Evolutionary conservation across 139 green algal genomes (phyloP).

Genomic region (Eudorina sp.): DNA sequence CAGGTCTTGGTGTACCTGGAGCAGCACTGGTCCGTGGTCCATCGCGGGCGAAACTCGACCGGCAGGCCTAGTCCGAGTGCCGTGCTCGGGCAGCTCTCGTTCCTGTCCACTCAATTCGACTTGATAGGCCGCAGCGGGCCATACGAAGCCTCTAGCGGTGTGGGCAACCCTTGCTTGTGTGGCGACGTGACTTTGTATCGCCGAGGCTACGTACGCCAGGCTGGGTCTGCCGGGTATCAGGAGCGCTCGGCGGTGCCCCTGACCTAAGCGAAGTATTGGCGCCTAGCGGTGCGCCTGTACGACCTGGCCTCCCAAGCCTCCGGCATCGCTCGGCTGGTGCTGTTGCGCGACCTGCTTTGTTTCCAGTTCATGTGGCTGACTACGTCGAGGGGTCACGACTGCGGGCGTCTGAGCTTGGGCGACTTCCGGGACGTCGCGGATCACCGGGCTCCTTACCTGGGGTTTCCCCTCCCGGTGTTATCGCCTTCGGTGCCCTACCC

Average conservation of each 20-base stretch:
- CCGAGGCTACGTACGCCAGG: background rate
- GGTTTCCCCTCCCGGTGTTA: too few species aligned
- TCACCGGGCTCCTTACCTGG: background rate
- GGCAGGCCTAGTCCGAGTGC: background rate
- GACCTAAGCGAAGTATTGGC: background rate
- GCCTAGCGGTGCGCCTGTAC: background rate
- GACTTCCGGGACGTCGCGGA: background rate
- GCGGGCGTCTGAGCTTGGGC: background rate
- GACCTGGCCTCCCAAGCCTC: background rate
- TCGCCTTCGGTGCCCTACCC: background rate
- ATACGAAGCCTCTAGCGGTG: background rate
- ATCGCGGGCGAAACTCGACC: background rate
- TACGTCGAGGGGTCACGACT: background rate
- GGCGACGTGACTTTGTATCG: background rate
- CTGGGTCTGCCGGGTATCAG: background rate
- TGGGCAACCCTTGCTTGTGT: background rate
- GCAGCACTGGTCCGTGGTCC: background rate
- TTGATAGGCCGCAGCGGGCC: background rate
- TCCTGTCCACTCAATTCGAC: background rate
- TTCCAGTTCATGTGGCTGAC: background rate
- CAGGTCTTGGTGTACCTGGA: background rate
- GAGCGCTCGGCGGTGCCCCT: background rate
- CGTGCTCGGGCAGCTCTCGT: background rate
- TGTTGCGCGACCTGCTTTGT: background rate
- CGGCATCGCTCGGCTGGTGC: background rate